phyloP scores from a whole-genome alignment of 1,284 basidiomycete genomes.

The Spongispora temasekensis region DNA sequence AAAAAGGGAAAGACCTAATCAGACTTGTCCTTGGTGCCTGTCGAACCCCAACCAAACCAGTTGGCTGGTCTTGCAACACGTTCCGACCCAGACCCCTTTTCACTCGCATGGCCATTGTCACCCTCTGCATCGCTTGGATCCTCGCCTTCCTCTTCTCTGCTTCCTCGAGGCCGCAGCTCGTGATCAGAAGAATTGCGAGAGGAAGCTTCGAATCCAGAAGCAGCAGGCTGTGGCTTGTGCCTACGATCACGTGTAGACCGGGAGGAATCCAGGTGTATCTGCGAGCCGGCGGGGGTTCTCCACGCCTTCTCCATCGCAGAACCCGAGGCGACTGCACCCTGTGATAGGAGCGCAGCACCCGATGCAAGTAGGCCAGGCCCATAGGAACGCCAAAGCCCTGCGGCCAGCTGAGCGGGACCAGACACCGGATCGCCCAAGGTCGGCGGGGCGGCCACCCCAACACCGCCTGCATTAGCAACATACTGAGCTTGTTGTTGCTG shows the following conservation, averaged over 20 bases:
- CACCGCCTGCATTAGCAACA: slow-evolving; percentile 17
- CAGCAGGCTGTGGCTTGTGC: slow-evolving; percentile 36
- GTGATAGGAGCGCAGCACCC: slow-evolving; percentile 58
- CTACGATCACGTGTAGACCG: slow-evolving; percentile 42
- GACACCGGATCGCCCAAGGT: slow-evolving; percentile 55
- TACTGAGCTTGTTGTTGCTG: slow-evolving; percentile 34
- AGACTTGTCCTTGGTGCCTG: slow-evolving; percentile 17
- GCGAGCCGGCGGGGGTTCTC: slow-evolving; percentile 27
- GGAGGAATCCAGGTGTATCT: slow-evolving; percentile 26
- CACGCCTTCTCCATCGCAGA: slow-evolving; percentile 27
- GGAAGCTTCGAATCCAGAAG: too few relatives aligned
- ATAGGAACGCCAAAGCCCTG: slow-evolving; percentile 70
- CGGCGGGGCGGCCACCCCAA: slow-evolving; percentile 44
- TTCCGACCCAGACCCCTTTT: slow-evolving; percentile 16
- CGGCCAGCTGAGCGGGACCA: slow-evolving; percentile 62
- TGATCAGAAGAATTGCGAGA: slow-evolving; percentile 43
- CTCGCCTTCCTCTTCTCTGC: slow-evolving; percentile 63
- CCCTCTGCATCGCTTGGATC: slow-evolving; percentile 67
- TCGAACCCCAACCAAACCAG: slow-evolving; percentile 44
- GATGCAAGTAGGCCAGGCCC: slow-evolving; percentile 71
- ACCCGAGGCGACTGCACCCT: slow-evolving; percentile 43
- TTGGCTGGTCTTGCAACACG: slow-evolving; percentile 30
- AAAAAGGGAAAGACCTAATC: slow-evolving; percentile 8
- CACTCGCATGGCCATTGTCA: slow-evolving; percentile 40
- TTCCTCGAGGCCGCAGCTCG: slow-evolving; percentile 46